Evolutionary conservation across 1,139 yeast species (phyloP).

Genomic region (Protomyces pachydermus): DNA sequence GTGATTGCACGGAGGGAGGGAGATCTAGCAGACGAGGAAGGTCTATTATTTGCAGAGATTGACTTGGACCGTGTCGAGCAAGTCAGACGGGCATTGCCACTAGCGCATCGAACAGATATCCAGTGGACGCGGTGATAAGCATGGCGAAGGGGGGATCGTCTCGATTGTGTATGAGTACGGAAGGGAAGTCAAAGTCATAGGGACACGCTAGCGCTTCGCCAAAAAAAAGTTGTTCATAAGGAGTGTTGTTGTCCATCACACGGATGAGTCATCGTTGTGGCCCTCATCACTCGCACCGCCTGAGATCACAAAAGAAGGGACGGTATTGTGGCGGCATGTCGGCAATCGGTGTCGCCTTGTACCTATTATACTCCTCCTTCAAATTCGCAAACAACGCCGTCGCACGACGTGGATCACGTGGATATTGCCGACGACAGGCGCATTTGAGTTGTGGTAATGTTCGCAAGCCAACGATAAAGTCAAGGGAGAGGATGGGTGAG

Average conservation of each 20-base stretch:
- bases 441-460: slow-evolving; percentile 20
- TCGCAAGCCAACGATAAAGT: slow-evolving; percentile 18
- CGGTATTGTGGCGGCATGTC: slow-evolving; percentile 7
- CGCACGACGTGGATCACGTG: slow-evolving; percentile 25
- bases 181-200: neutral
- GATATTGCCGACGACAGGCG: slow-evolving; percentile 15
- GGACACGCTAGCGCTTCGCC: neutral
- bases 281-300: neutral
- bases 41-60: slow-evolving; percentile 65
- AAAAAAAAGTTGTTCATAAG: neutral
- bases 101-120: neutral
- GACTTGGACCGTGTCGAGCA: slow-evolving; percentile 50
- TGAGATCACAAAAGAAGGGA: slow-evolving; percentile 11
- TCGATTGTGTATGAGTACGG: neutral
- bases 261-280: neutral
- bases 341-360: slow-evolving; percentile 14
- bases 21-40: slow-evolving; percentile 45
- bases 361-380: slow-evolving; percentile 13
- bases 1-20: slow-evolving; percentile 60
- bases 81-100: slow-evolving; percentile 31
- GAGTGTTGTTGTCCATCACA: neutral
- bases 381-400: slow-evolving; percentile 9
- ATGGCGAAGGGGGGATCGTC: neutral
- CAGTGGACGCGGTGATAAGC: neutral
- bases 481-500: neutral